Evolutionary conservation across 169 alveolate species (phyloP).

Genomic region (Nephromyces sp.): DNA sequence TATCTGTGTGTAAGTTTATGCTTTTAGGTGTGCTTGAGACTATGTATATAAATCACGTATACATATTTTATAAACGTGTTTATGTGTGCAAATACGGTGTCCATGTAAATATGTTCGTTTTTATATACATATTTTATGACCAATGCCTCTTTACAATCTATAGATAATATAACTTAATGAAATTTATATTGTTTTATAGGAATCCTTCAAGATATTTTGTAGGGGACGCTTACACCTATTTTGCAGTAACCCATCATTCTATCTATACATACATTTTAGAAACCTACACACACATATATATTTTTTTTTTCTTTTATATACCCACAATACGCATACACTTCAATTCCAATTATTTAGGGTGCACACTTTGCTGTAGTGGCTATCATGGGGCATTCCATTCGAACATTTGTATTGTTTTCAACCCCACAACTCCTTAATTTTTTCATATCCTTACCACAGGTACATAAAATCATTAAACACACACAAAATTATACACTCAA

Average conservation of each 20-base stretch:
- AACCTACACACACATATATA: not conserved
- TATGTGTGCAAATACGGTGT: not conserved
- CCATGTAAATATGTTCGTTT: not conserved
- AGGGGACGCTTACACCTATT: slow-evolving; percentile 85
- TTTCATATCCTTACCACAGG: slow-evolving; percentile 72
- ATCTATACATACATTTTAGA: not conserved
- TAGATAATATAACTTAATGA: no score
- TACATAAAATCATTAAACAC: not conserved
- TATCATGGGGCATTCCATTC: slow-evolving; percentile 80
- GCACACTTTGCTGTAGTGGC: slow-evolving; percentile 84
- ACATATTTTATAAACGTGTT: not conserved
- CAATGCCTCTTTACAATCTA: no score
- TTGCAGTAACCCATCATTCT: slow-evolving; percentile 51
- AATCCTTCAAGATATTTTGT: slow-evolving; percentile 83
- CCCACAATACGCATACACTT: not conserved
- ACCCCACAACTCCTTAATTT: slow-evolving; percentile 82
- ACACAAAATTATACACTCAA: not conserved
- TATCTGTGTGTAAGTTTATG: not conserved
- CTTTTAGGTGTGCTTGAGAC: not conserved
- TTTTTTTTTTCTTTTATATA: no score
- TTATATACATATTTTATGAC: not conserved
- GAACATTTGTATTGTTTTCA: slow-evolving; percentile 75
- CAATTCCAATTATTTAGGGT: slow-evolving; percentile 44
- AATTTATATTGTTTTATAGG: slow-evolving; percentile 54
- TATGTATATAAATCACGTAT: not conserved